A percentile compares a stretch with the other conserved stretches of the same genome.
These are phyloP conservation scores for Verbascum thapsus DNA, from an alignment of 257 asterid species.

Conservation along the genomic window DNA sequence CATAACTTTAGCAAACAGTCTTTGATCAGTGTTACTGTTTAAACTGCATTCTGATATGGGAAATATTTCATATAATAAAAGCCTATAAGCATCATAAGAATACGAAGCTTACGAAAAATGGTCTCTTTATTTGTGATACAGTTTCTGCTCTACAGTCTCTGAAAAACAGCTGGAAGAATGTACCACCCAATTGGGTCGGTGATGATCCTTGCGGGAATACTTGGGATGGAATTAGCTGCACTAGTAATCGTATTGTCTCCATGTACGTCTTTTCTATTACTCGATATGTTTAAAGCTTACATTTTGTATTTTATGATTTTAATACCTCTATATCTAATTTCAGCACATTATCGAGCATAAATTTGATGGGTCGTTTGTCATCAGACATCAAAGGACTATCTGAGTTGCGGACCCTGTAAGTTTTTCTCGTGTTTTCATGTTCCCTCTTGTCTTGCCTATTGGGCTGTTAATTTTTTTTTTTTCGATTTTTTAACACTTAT, in stretches of 20 bases:
- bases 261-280: constrained; percentile 35
- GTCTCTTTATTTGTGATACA: constrained; percentile 28
- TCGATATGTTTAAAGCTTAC: too few relatives aligned
- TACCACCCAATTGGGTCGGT: constrained; percentile 56
- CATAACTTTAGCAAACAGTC: too few relatives aligned
- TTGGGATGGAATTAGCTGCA: constrained; percentile 59
- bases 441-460: background rate
- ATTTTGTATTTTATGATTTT: too few relatives aligned
- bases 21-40: too few relatives aligned
- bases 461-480: too few relatives aligned
- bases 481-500: too few relatives aligned
- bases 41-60: too few relatives aligned
- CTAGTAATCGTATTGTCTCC: constrained; percentile 35
- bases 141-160: constrained; percentile 42
- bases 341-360: constrained; percentile 69
- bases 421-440: constrained; percentile 14
- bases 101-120: too few relatives aligned
- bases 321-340: constrained; percentile 17
- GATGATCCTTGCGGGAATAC: constrained; percentile 52
- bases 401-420: constrained; percentile 77
- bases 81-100: too few relatives aligned
- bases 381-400: constrained; percentile 65
- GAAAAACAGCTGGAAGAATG: constrained; percentile 40
- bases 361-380: constrained; percentile 60
- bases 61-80: too few relatives aligned